Base-by-base conservation (phyloP, 257 asterid genomes). In the Ligustrum vulgare region DNA sequence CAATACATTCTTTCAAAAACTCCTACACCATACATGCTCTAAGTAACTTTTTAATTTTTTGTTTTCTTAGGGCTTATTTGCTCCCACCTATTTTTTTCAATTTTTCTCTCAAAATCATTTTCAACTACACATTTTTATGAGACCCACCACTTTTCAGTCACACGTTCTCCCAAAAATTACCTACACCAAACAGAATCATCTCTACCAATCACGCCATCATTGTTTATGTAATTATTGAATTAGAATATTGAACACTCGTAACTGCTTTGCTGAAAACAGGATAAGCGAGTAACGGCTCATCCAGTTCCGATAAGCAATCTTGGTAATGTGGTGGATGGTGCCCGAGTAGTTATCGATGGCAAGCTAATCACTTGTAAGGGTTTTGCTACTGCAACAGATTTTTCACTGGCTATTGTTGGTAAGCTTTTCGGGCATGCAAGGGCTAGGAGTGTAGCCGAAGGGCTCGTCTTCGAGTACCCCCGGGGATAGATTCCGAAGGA, bases 361-460 rank as follows among this genome's bases (percentile, higher is more conserved):
- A 86, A 86, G 71, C 77, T 94, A 74, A 89, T 94, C 86, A 91
- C 97, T 15, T 77, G 95, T 78, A 89, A 86, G 72, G 97, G 98
- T 64, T 85, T 91, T 75, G 70, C 91, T 45, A 85, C 87, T 36
- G 78, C 95, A 34, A 82, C 86, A 10, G 88, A 87, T 76, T 94
- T 92, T 71, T 87, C 91, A 49, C 89, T 94, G 78, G 87, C 90
- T 71, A 81, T 92, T 60, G 98, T 92, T 11, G 80, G 87, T 63
- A 94, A 94, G 90, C 86, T 94, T 74, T 94, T 90, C 65, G 96
- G 98, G 80, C 82, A 81, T 63, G 85, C 92, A 20, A 88, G 98
- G 77, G 96, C 97, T 4, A 90, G 96, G 86, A 90, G 98, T 66
- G 98, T 94, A 75, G 98, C 98, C 0, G 97, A 88, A 77, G 98